These are phyloP conservation scores for Daldinia childiae DNA, from an alignment of 495 filamentous ascomycete species.

Conservation along the genomic window DNA sequence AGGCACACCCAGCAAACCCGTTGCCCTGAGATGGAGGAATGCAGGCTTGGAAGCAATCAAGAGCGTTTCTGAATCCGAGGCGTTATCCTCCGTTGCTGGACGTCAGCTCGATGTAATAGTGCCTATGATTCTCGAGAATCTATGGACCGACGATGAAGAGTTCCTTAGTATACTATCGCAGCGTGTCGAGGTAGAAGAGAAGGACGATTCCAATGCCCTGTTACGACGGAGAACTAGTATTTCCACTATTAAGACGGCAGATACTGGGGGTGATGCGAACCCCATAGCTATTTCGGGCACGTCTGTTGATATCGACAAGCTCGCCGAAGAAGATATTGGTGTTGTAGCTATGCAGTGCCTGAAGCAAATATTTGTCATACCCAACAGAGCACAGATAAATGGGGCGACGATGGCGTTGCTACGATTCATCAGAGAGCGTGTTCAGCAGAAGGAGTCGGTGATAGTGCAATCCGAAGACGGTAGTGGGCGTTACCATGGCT, in stretches of 20 bases:
- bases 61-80: slow-evolving; percentile 79
- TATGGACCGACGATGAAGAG: slow-evolving; percentile 78
- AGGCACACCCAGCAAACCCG: slow-evolving; percentile 68
- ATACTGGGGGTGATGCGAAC: slow-evolving; percentile 70
- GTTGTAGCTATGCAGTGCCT: slow-evolving; percentile 83
- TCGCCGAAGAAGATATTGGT: slow-evolving; percentile 87
- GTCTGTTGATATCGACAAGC: slow-evolving; percentile 81
- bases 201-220: slow-evolving; percentile 67
- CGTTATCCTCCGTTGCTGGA: slow-evolving; percentile 75
- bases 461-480: slow-evolving; percentile 46
- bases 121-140: slow-evolving; percentile 83
- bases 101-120: slow-evolving; percentile 78
- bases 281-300: slow-evolving; percentile 76
- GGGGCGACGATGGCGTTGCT: slow-evolving; percentile 74
- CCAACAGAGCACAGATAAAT: slow-evolving; percentile 79
- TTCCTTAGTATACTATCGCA: slow-evolving; percentile 70
- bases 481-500: slow-evolving; percentile 62
- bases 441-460: slow-evolving; percentile 59
- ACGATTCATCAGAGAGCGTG: slow-evolving; percentile 72
- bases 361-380: slow-evolving; percentile 78
- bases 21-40: slow-evolving; percentile 85
- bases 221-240: slow-evolving; percentile 76
- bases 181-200: slow-evolving; percentile 70
- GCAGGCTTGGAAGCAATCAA: slow-evolving; percentile 82
- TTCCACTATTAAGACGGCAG: slow-evolving; percentile 77